phyloP scores from a whole-genome alignment of 768 basidiomycete species.

The Mycena vitilis region DNA sequence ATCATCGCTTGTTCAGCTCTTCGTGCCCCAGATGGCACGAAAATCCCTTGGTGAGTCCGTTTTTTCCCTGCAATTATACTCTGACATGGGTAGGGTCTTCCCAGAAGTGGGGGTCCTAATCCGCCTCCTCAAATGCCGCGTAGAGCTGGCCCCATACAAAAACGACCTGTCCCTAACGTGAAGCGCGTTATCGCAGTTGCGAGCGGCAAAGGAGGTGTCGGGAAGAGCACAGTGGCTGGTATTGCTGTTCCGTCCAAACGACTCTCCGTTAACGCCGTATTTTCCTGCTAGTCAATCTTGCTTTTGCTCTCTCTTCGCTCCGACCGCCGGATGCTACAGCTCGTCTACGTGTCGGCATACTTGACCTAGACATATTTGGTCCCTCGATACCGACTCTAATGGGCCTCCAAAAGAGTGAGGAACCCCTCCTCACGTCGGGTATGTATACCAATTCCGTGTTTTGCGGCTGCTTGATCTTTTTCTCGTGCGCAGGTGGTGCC shows the following conservation, averaged over 20 bases:
- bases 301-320: conserved; percentile 73
- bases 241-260: conserved; percentile 5
- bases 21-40: conserved; percentile 53
- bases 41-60: conserved; percentile 64
- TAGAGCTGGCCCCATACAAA: conserved; percentile 62
- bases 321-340: conserved; percentile 47
- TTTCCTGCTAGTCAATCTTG: conserved; percentile 70
- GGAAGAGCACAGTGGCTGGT: conserved; percentile 95
- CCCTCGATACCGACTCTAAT: conserved; percentile 94
- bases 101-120: conserved; percentile 37
- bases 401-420: conserved; percentile 83
- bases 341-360: conserved; percentile 79
- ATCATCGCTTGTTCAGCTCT: conserved; percentile 38
- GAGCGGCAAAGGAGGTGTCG: conserved; percentile 96
- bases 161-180: conserved; percentile 75
- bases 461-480: conserved; percentile 3
- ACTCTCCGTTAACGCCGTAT: conserved; percentile 3
- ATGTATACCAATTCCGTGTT: conserved; percentile 38
- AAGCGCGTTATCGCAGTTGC: conserved; percentile 86
- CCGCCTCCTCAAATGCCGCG: conserved; percentile 71
- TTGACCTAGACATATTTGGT: conserved; percentile 97
- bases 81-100: conserved; percentile 33
- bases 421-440: conserved; percentile 83
- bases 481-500: conserved; percentile 68
- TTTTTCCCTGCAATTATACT: background rate